These are phyloP conservation scores for Psilocybe azurescens DNA, from an alignment of 768 basidiomycete species.

Conservation along the genomic window DNA sequence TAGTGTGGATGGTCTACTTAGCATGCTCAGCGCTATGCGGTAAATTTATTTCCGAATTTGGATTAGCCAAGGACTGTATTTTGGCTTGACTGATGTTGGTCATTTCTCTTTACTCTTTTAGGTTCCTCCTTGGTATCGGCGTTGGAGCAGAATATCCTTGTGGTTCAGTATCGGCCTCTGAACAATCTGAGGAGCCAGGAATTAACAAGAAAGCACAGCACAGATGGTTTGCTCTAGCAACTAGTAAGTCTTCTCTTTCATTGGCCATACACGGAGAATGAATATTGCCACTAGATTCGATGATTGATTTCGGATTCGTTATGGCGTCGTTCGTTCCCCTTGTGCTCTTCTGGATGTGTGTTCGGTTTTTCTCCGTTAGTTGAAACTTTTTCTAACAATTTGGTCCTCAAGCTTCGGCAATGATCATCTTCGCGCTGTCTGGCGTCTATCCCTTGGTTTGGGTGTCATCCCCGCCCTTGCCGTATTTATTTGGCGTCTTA, in stretches of 20 bases:
- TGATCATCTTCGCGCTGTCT: constrained; percentile 83
- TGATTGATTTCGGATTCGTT: constrained; percentile 89
- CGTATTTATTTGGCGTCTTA: constrained; percentile 87
- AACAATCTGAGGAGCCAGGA: constrained; percentile 85
- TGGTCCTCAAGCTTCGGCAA: constrained; percentile 62
- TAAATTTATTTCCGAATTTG: constrained; percentile 30
- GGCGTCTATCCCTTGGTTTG: constrained; percentile 86
- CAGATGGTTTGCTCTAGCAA: constrained; percentile 86
- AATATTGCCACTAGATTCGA: constrained; percentile 53
- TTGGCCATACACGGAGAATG: neutral
- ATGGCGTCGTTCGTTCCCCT: constrained; percentile 82
- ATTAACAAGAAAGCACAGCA: constrained; percentile 84
- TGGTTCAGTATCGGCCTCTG: constrained; percentile 87
- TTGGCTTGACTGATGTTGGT: neutral
- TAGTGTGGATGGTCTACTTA: constrained; percentile 70
- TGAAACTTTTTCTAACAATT: constrained; percentile 1
- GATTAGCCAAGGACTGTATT: neutral
- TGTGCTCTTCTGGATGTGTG: constrained; percentile 88
- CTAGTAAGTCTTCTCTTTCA: constrained; percentile 58
- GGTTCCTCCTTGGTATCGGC: constrained; percentile 89
- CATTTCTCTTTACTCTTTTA: constrained; percentile 29
- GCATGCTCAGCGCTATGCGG: constrained; percentile 84
- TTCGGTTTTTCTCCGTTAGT: constrained; percentile 11
- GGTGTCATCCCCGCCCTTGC: constrained; percentile 80
- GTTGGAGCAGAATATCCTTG: constrained; percentile 91